Conservation (phyloP, 495 filamentous ascomycete genomes). For the Penicillium bovifimosum region DNA sequence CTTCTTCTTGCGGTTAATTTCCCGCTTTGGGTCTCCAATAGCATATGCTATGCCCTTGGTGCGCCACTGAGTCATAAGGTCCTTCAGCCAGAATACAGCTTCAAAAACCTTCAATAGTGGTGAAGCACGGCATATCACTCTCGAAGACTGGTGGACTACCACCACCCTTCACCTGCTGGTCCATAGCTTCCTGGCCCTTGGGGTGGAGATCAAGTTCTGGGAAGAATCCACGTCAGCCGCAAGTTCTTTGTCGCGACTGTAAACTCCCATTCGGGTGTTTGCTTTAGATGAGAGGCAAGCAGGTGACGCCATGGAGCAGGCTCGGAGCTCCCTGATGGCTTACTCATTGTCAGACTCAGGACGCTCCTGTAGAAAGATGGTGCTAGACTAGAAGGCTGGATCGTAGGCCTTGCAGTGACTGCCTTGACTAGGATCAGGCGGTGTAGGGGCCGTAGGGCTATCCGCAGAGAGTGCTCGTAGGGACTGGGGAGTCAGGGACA, state of each 20-base stretch:
- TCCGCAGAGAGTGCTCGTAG: not conserved
- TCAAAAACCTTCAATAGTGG: constrained; percentile 92
- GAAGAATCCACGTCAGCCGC: too few species aligned
- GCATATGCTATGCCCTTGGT: constrained; percentile 72
- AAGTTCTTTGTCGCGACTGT: constrained; percentile 61
- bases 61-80: constrained; percentile 74
- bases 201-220: constrained; percentile 43
- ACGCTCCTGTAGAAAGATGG: not conserved
- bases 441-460: not conserved
- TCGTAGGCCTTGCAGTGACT: not conserved
- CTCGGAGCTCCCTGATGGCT: constrained; percentile 6
- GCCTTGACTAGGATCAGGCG: not conserved
- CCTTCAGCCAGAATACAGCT: constrained; percentile 75
- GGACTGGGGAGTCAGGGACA: not conserved
- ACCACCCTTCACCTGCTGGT: constrained; percentile 43
- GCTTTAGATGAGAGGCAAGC: constrained; percentile 60
- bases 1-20: too few species aligned
- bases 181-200: constrained; percentile 58
- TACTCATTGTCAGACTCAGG: constrained; percentile 2
- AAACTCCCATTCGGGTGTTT: constrained; percentile 62
- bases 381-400: not conserved
- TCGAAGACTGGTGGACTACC: constrained; percentile 62
- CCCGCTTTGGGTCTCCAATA: constrained; percentile 59
- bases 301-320: constrained; percentile 60
- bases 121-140: constrained; percentile 73